Base-by-base conservation (phyloP, 805 yeast species). In the Clavispora phyllophila region DNA sequence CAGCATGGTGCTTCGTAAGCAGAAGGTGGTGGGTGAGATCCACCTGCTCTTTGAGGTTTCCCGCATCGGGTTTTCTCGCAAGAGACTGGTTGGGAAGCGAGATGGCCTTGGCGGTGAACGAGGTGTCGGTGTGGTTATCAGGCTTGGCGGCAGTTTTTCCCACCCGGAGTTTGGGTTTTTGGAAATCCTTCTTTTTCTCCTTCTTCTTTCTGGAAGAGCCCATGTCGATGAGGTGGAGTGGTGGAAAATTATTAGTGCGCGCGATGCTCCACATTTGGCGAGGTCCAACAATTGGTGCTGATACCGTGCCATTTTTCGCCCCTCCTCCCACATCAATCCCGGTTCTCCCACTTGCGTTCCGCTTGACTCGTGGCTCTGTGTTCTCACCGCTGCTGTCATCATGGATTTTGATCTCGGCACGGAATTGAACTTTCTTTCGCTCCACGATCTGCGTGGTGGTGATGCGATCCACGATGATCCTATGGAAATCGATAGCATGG, bases 121-220 rank as follows among this genome's bases (percentile, higher is more conserved):
- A 83, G 0, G 96, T 87, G 51, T 85, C 91, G 4, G 99, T 93
- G 44, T 75, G 78, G 58, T 88, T 87, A 15, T 80, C 77, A 5
- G 89, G 80, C 48, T 78, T 79, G 5, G 81, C 79, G 15, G 79
- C 78, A 2, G 84, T 70, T 62, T 93, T 93, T 43, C 99, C 99
- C 26, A 93, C 97, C 56, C 76, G 84, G 40, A 93, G 75, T 69
- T 87, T 91, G 45, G 80, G 72, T 61, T 88, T 88, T 40, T 66
- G 73, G 59, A 86, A 86, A 56, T 86, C 95, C 63, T 82, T 84
- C 57, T 72, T 73, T 67, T 84, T 86, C 47, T 82, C 82, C 33
- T 71, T 65, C 64, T 69, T 75, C 66, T 79, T 84, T 61, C 70
- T 75, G 53, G 62, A 78, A 36, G 80, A 79, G n/a, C 60, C 68